These are phyloP conservation scores for Candida sanyaensis DNA, from an alignment of 1,139 yeast genomes.

Conservation along the genomic window DNA sequence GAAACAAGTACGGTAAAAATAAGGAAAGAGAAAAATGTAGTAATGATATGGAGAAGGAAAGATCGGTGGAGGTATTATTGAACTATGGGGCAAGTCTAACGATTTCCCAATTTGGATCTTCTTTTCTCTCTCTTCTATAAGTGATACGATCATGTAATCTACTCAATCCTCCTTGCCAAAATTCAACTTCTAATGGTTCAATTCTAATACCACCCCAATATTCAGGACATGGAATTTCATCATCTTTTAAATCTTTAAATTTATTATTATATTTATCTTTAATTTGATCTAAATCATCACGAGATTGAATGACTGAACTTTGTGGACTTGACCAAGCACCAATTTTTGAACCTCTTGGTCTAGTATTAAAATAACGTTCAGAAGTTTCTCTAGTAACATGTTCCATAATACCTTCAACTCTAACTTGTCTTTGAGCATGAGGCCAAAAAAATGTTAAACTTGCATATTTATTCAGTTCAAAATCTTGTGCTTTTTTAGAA, in stretches of 20 bases:
- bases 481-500: conserved; percentile 77
- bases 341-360: conserved; percentile 90
- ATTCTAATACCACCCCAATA: conserved; percentile 95
- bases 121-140: conserved; percentile 57
- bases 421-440: conserved; percentile 82
- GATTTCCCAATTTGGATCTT: conserved; percentile 57
- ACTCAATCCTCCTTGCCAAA: conserved; percentile 95
- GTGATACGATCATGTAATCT: conserved; percentile 88
- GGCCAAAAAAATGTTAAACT: conserved; percentile 94
- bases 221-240: conserved; percentile 84
- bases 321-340: conserved; percentile 99
- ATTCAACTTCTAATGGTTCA: conserved; percentile 87
- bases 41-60: not conserved
- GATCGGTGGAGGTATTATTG: too few relatives aligned
- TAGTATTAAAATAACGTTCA: conserved; percentile 74
- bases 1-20: not conserved
- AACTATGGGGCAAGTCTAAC: conserved; percentile 73
- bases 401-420: conserved; percentile 87
- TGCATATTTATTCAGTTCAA: conserved; percentile 72
- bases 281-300: conserved; percentile 63
- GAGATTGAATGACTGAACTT: conserved; percentile 54
- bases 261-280: conserved; percentile 52
- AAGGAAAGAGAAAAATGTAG: not conserved
- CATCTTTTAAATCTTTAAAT: conserved; percentile 57
- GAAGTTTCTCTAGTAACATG: conserved; percentile 72